Evolutionary conservation across 2,329 filamentous ascomycete species (phyloP).

Genomic region (Thelonectria olida): DNA sequence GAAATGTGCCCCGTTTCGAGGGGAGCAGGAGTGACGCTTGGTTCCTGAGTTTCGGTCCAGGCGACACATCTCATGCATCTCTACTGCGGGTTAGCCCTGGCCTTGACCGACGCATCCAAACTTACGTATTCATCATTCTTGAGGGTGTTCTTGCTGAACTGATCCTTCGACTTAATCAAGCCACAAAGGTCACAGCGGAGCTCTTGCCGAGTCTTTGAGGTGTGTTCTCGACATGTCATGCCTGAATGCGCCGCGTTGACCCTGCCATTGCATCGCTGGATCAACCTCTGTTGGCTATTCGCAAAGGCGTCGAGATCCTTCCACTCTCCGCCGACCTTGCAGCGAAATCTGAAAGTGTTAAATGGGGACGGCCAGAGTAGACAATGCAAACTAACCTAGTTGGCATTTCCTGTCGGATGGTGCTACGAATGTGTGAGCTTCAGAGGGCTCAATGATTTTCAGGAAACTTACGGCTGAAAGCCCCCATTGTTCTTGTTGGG

Average conservation of each 20-base stretch:
- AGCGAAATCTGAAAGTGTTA: conserved; percentile 42
- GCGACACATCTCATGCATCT: conserved; percentile 46
- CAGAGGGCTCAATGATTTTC: background rate
- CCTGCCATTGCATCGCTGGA: conserved; percentile 30
- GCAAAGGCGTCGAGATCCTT: conserved; percentile 45
- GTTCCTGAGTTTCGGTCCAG: conserved; percentile 50
- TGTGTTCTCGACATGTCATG: conserved; percentile 50
- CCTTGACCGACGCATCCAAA: background rate
- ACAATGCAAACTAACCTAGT: conserved; percentile 16
- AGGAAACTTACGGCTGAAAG: conserved; percentile 25
- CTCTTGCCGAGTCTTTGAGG: conserved; percentile 35
- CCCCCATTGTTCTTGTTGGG: conserved; percentile 23
- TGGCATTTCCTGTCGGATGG: background rate
- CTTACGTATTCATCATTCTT: conserved; percentile 44
- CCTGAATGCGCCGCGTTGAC: conserved; percentile 45
- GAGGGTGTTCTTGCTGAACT: conserved; percentile 44
- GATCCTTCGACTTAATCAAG: conserved; percentile 35
- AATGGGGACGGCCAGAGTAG: background rate
- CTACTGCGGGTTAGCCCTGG: conserved; percentile 33
- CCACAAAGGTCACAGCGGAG: conserved; percentile 45
- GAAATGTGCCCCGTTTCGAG: conserved; percentile 47
- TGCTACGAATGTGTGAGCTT: conserved; percentile 13
- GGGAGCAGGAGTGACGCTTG: conserved; percentile 39
- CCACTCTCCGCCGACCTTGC: conserved; percentile 50
- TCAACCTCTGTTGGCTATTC: conserved; percentile 41